Base-by-base conservation (phyloP, 257 asterid genomes). In the Asclepias syriaca region DNA sequence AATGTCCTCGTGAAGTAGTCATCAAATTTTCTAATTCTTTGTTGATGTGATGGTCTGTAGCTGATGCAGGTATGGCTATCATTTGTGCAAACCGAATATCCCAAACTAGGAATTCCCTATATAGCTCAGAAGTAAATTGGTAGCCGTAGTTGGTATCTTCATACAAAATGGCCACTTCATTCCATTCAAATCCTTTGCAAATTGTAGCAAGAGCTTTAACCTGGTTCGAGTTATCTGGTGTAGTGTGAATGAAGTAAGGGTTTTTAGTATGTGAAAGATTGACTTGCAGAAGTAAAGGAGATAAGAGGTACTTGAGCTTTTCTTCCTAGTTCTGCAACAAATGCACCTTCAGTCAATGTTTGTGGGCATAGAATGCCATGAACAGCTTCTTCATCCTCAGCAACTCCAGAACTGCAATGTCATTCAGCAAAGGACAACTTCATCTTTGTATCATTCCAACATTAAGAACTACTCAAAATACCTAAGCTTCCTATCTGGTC, bases 291-390 rank as follows among this genome's bases (percentile, higher is more conserved):
- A n/a, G 86, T 77, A 37, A 84, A 78, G 21, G 85, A 81, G 48
- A 71, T 49, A 9, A 79, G 40, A 56, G 95, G 95, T 1, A 88
- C 84, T 27, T 48, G 86, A 46, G 70, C 68, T 75, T 76, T 77
- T 54, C 75, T 72, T 22, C 87, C 95, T 3, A 90, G 80, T 64
- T 87, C 80, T 27, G 82, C 83, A n/a, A 81, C 68, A 61, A 89
- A 75, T 6, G 73, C 37, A 40, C 80, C 85, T 46, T 80, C 85
- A 2, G 70, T 39, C 29, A 78, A 68, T 40, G 19, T 75, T 57
- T 77, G 83, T 22, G 81, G 84, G 15, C 87, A 84, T 46, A 87
- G 43, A 24, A 90, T 73, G 75, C 85, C 91, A n/a, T 79, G 85
- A 56, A 83, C 92, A 73, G 73, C 69, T 69, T 87, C 92, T 8